A percentile compares a stretch with the other conserved stretches of the same genome.
Conservation (phyloP, 768 basidiomycete species). For the Boletus vinaceobasis region DNA sequence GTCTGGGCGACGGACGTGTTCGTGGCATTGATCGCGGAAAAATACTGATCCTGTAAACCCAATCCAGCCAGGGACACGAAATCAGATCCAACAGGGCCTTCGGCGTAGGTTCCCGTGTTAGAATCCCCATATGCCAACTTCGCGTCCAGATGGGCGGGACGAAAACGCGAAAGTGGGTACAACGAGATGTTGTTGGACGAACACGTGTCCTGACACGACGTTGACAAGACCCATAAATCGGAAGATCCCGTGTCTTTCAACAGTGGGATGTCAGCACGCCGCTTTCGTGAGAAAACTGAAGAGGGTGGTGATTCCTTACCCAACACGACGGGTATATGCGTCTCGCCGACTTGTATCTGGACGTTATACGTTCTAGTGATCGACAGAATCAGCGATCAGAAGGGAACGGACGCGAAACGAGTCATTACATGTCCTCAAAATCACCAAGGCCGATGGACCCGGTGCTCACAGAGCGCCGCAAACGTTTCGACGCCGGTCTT, state of each 20-base stretch:
- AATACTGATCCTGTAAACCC: constrained; percentile 47
- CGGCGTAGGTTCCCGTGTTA: constrained; percentile 62
- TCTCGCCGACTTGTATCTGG: constrained; percentile 53
- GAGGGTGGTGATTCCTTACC: constrained; percentile 40
- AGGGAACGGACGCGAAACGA: background rate
- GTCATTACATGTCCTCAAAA: constrained; percentile 56
- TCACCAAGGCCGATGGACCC: constrained; percentile 57
- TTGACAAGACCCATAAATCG: constrained; percentile 70
- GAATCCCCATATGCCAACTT: constrained; percentile 69
- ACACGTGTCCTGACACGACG: constrained; percentile 46
- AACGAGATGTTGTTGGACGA: constrained; percentile 39
- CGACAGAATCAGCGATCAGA: background rate
- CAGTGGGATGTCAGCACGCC: background rate
- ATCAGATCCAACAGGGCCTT: constrained; percentile 61
- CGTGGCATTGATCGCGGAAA: constrained; percentile 66
- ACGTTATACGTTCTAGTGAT: constrained; percentile 58
- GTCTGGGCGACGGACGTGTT: constrained; percentile 59
- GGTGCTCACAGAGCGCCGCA: constrained; percentile 16
- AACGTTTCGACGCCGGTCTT: background rate
- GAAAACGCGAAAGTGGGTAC: constrained; percentile 50
- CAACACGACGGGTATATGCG: constrained; percentile 52
- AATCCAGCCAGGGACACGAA: constrained; percentile 53
- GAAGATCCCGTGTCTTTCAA: constrained; percentile 72
- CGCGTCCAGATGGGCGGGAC: constrained; percentile 44
- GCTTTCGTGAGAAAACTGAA: no score